Evolutionary conservation across 2,329 filamentous ascomycete species (phyloP).

Genomic region (Botrytis elliptica): DNA sequence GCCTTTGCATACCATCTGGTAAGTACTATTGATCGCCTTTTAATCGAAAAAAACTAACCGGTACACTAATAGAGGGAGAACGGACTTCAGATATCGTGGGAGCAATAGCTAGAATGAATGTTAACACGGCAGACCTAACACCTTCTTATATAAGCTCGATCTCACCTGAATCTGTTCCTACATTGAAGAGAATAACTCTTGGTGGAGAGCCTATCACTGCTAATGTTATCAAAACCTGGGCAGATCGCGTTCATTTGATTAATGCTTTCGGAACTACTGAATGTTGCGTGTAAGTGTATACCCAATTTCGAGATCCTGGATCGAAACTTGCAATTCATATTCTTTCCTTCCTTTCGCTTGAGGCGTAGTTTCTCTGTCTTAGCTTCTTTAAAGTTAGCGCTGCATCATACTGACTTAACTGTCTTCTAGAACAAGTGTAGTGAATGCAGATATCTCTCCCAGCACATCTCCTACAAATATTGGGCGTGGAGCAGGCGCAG

Average conservation of each 20-base stretch:
- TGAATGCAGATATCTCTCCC: conserved; percentile 3
- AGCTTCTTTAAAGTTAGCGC: no score
- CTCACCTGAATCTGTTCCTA: conserved; percentile 9
- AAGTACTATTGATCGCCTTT: neutral
- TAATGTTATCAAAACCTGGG: conserved; percentile 21
- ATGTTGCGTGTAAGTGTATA: conserved; percentile 13
- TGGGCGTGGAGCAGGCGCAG: conserved; percentile 26
- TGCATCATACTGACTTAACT: neutral
- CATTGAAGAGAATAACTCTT: conserved; percentile 10
- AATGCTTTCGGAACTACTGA: conserved; percentile 28
- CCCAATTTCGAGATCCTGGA: neutral
- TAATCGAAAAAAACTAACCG: neutral
- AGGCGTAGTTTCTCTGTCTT: neutral
- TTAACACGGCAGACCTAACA: conserved; percentile 31
- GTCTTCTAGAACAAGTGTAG: conserved; percentile 6
- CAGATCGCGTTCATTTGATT: conserved; percentile 20
- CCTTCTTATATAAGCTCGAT: conserved; percentile 26
- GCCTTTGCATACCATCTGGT: conserved; percentile 29
- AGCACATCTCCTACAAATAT: conserved; percentile 24
- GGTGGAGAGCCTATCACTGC: conserved; percentile 25
- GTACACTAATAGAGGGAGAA: conserved; percentile 25
- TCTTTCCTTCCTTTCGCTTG: neutral
- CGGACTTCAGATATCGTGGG: conserved; percentile 38
- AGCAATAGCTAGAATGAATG: conserved; percentile 30
- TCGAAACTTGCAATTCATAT: neutral